Evolutionary conservation across 1,284 basidiomycete genomes (phyloP), one percentile per base, ranked within the genome.

Genomic region (Tylopilus sp.): DNA sequence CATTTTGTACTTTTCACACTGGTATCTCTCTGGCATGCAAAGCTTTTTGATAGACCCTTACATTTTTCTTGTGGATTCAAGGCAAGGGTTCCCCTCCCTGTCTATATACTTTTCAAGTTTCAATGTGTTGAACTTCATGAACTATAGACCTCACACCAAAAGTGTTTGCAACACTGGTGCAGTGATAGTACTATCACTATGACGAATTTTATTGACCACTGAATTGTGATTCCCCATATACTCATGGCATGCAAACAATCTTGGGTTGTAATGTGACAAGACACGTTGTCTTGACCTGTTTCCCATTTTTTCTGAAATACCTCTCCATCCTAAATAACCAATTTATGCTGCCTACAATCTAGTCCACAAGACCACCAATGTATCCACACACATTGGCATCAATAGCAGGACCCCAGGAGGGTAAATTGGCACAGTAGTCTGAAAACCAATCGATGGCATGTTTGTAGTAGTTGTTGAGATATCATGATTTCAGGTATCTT

Each of bases 301-400:
- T 70, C 15, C 81, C 83, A 2, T 54, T 60, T 61, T 76, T 80
- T 22, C 79, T 79, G 61, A 85, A 85, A 65, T 85, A 85, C 42
- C 84, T 65, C 60, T 82, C 80, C 7, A 76, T 74, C 56, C 83
- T 80, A 58, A 85, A 85, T 9, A 80, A 82, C 84, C 68, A 71
- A 36, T 72, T 59, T 22, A 72, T 28, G 24, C 59, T 67, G 13
- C 82, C 82, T 22, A 82, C 80, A 46, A 84, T 83, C 84, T 84
- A 86, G 57, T 82, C 69, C 5, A 76, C 81, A 20, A 85, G 70
- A 3, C 84, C 84, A 17, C 77, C 67, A 48, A 81, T 76, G 60
- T 85, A 85, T 35, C 75, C 62, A 5, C 66, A 67, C 15, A 85
- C 78, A 19, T 84, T 74, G 5, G 70, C 67, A 63, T 85, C 82